Percentiles rank a stretch among this genome's conserved stretches.
Evolutionary conservation across 768 basidiomycete species (phyloP).

Genomic region (Auriculariales sp.): DNA sequence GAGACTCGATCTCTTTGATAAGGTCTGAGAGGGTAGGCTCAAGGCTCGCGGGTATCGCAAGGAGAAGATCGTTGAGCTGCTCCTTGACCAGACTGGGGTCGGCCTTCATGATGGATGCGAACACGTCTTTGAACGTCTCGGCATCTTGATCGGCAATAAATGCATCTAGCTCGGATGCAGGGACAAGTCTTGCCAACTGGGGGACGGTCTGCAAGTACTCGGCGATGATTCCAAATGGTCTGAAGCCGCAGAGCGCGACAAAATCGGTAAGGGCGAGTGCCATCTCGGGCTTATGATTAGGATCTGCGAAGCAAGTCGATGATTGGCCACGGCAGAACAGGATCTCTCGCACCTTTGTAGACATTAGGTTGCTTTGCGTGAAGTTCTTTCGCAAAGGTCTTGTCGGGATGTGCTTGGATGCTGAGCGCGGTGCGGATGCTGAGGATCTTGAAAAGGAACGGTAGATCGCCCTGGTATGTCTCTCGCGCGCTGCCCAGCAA

Average conservation of each 20-base stretch:
- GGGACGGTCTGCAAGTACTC: conserved; percentile 50
- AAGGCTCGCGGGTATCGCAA: conserved; percentile 39
- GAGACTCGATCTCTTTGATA: conserved; percentile 35
- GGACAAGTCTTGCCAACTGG: conserved; percentile 64
- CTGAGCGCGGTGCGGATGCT: conserved; percentile 81
- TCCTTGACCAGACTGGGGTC: conserved; percentile 32
- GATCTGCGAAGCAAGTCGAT: conserved; percentile 32
- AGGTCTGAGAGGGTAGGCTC: conserved; percentile 39
- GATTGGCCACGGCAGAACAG: not conserved
- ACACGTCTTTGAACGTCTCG: conserved; percentile 53
- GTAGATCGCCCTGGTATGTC: conserved; percentile 44
- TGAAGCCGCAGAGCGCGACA: conserved; percentile 83
- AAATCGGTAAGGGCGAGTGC: conserved; percentile 91
- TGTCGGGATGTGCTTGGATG: conserved; percentile 88
- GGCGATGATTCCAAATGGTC: conserved; percentile 62
- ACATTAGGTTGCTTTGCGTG: conserved; percentile 59
- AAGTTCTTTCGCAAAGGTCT: conserved; percentile 57
- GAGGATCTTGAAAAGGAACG: conserved; percentile 86
- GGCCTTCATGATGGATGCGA: conserved; percentile 78
- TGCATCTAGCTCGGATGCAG: conserved; percentile 30
- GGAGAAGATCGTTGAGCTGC: conserved; percentile 42
- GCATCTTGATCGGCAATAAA: conserved; percentile 44
- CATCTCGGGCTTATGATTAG: conserved; percentile 99
- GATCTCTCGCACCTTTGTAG: conserved; percentile 65
- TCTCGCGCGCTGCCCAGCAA: conserved; percentile 46